A percentile compares a stretch with the other conserved stretches of the same genome.
Conservation (phyloP, 139 green algal species). For the Chlorella sorokiniana region DNA sequence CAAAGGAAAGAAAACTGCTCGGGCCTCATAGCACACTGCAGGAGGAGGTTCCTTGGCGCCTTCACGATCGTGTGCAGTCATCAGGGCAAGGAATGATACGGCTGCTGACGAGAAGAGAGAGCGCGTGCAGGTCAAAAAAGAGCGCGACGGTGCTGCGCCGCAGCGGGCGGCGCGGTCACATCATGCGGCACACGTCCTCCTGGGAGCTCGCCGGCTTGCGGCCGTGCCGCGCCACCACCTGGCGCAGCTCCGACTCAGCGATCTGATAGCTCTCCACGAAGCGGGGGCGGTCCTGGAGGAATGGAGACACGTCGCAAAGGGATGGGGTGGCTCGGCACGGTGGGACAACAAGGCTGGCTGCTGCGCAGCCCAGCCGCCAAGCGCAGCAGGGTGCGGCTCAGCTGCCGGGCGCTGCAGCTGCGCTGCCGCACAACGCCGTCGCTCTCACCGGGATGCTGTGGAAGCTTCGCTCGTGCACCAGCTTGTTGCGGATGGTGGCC, state of each 20-base stretch:
- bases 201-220: neutral
- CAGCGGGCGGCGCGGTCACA: neutral
- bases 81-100: too few relatives aligned
- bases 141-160: neutral
- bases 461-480: constrained; percentile 38
- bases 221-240: neutral
- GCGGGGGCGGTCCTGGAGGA: constrained; percentile 18
- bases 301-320: neutral
- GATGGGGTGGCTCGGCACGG: neutral
- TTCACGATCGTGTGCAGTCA: too few relatives aligned
- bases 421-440: neutral
- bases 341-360: neutral
- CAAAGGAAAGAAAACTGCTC: too few relatives aligned
- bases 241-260: constrained; percentile 1
- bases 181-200: constrained; percentile 31
- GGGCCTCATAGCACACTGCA: too few relatives aligned
- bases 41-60: too few relatives aligned
- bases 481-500: constrained; percentile 37
- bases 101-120: neutral
- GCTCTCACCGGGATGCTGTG: constrained; percentile 26
- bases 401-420: neutral
- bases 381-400: too few relatives aligned
- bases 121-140: neutral
- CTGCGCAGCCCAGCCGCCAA: too few relatives aligned
- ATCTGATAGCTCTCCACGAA: constrained; percentile 26